Base-by-base conservation (phyloP, 768 basidiomycete species). In the Paxillus involutus region DNA sequence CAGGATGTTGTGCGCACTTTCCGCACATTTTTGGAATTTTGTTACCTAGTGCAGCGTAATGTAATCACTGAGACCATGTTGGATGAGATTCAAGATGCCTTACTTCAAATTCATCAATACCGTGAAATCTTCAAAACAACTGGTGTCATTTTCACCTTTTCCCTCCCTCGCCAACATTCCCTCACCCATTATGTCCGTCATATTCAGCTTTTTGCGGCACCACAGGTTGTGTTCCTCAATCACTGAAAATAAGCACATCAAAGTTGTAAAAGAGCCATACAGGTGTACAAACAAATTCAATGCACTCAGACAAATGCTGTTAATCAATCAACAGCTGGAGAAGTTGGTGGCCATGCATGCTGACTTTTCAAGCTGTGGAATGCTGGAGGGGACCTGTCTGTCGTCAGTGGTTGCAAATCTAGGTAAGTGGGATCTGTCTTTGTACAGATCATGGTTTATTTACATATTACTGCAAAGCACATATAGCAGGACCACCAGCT, bases 151-250 rank as follows among this genome's bases (percentile, higher is more conserved):
- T 19, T 43, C 0, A 53, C 55, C 0, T 66, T 71, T 29, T 63
- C 58, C 1, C 63, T 73, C 0, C 71, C 70, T 2, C 58, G 59
- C 0, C 71, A 75, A 37, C 73, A 74, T 39, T 59, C 69, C 0
- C 50, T 73, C 9, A 35, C 44, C 0, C 73, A 75, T 26, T 75
- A 73, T 29, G 1, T 2, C 0, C 7, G 41, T 0, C 43, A 60
- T 2, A 71, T 73, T 17, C 16, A 24, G 2, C 37, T 59, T 6
- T 74, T 69, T 53, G 66, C 68, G 11, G 60, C 67, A 2, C 73
- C 68, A 73, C 45, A 68, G 74, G 0, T 62, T 73, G 0, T 73
- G 72, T 43, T 70, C 68, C 0, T 74, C 70, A 5, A 74, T 74
- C 1, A 74, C 67, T 0, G 73, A 75, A 32, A 68, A 63, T 0